Evolutionary conservation across 495 filamentous ascomycete species (phyloP).

Genomic region (Astrothelium subdiscretum): DNA sequence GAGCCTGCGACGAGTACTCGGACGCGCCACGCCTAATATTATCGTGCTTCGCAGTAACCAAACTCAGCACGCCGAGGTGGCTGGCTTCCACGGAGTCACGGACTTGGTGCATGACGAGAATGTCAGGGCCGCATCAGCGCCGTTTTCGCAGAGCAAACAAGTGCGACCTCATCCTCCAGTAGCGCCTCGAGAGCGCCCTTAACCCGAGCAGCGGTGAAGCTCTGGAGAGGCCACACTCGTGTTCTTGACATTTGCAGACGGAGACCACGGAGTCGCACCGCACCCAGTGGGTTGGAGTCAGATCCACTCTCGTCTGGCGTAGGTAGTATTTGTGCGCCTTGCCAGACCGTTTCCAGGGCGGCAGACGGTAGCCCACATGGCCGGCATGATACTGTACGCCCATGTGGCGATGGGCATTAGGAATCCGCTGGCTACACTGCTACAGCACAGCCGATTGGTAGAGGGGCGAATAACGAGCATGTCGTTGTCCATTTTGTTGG

Average conservation of each 20-base stretch:
- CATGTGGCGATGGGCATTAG: neutral
- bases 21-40: neutral
- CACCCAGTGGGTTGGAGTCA: neutral
- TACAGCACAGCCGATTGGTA: neutral
- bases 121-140: neutral
- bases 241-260: neutral
- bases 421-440: neutral
- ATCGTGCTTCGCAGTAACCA: neutral
- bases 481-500: neutral
- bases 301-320: neutral
- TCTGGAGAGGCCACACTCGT: neutral
- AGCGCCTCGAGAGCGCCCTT: neutral
- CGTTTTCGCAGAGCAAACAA: neutral
- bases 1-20: neutral
- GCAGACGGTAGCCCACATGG: neutral
- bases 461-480: neutral
- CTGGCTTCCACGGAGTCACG: neutral
- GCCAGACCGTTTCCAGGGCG: neutral
- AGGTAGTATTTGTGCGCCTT: neutral
- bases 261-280: neutral
- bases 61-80: neutral
- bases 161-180: neutral
- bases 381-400: slow-evolving; percentile 2
- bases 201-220: neutral
- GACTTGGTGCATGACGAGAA: neutral